Percentiles rank a stretch among this genome's conserved stretches.
These are phyloP conservation scores for Apiospora aurea DNA, from an alignment of 2,329 filamentous ascomycete genomes.

Conservation along the genomic window DNA sequence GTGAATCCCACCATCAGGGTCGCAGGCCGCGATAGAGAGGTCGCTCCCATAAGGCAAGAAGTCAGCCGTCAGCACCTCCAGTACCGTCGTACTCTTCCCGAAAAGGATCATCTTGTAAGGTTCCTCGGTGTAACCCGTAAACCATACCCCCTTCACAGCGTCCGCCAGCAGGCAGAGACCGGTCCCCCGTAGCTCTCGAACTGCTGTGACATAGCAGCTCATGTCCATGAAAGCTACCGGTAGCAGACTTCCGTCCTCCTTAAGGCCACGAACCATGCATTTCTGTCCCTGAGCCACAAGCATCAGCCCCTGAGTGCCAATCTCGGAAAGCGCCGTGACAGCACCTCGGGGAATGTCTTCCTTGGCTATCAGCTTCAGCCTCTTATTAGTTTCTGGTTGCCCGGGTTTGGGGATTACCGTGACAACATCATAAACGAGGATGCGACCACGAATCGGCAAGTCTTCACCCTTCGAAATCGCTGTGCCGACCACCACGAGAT, in stretches of 20 bases:
- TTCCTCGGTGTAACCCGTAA: conserved; percentile 94
- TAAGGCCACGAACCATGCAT: conserved; percentile 93
- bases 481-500: conserved; percentile 85
- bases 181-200: conserved; percentile 82
- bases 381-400: conserved; percentile 83
- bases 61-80: conserved; percentile 83
- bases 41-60: conserved; percentile 87
- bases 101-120: conserved; percentile 95
- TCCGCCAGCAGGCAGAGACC: conserved; percentile 90
- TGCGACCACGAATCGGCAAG: conserved; percentile 80
- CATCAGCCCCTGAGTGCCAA: conserved; percentile 87
- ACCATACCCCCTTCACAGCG: conserved; percentile 93
- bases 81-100: conserved; percentile 79
- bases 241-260: conserved; percentile 90
- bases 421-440: conserved; percentile 92
- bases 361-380: conserved; percentile 83
- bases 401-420: conserved; percentile 89
- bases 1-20: conserved; percentile 86
- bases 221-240: conserved; percentile 98
- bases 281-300: conserved; percentile 95
- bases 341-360: conserved; percentile 93
- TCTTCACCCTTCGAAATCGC: conserved; percentile 90
- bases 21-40: conserved; percentile 81
- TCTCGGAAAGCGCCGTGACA: conserved; percentile 84
- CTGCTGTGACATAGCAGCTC: conserved; percentile 89